Conservation (phyloP, 2,329 filamentous ascomycete genomes). For the Exophiala calicioides region DNA sequence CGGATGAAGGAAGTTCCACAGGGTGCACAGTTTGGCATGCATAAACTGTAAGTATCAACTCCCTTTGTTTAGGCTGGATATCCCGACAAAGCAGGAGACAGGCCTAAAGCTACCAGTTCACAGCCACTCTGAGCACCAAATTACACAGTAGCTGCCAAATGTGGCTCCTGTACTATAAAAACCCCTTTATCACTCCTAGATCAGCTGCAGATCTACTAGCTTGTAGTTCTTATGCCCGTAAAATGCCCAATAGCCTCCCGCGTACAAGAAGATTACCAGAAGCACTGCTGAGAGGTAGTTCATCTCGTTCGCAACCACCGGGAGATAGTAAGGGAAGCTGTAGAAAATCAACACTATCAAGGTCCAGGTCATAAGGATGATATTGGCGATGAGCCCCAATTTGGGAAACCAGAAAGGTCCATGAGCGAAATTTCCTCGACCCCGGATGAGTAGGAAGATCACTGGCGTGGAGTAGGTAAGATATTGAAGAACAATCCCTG, state of each 20-base stretch:
- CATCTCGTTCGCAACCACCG: conserved; percentile 47
- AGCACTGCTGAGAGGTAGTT: conserved; percentile 50
- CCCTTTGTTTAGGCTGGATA: no score
- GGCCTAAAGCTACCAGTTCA: no score
- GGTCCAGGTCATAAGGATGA: conserved; percentile 48
- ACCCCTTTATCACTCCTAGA: no score
- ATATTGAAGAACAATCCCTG: conserved; percentile 40
- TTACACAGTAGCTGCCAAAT: no score
- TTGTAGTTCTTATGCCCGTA: conserved; percentile 7
- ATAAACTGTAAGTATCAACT: no score
- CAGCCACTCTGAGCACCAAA: no score
- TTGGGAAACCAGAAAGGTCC: conserved; percentile 36
- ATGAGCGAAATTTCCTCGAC: conserved; percentile 33
- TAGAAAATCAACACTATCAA: conserved; percentile 49
- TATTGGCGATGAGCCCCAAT: conserved; percentile 42
- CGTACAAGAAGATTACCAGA: conserved; percentile 10
- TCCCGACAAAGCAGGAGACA: no score
- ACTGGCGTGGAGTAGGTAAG: conserved; percentile 31
- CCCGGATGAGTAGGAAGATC: conserved; percentile 50
- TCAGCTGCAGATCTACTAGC: no score
- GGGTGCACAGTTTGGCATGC: no score
- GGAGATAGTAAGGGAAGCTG: conserved; percentile 46
- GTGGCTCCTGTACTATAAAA: no score
- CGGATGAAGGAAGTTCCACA: no score
- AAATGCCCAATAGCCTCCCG: conserved; percentile 5